Evolutionary conservation across 345 rosid genomes (phyloP).

Genomic region (Camelina hispida): DNA sequence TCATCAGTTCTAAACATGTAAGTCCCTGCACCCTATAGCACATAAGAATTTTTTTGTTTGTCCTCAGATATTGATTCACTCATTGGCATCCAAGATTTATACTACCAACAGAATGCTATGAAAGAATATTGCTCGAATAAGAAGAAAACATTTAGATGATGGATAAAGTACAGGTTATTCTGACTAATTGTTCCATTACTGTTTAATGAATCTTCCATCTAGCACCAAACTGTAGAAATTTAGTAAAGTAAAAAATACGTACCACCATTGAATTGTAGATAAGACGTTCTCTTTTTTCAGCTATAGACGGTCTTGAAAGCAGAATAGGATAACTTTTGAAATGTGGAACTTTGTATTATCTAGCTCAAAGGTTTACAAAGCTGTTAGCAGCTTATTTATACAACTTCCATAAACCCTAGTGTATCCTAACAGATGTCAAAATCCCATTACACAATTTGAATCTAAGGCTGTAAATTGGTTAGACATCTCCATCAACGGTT

Average conservation of each 20-base stretch:
- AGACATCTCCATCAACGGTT: too few relatives aligned
- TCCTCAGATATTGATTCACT: background rate
- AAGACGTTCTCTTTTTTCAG: constrained; percentile 90
- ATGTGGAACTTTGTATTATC: too few relatives aligned
- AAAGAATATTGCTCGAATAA: background rate
- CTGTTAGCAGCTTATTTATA: too few relatives aligned
- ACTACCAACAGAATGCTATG: background rate
- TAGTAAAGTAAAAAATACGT: constrained; percentile 38
- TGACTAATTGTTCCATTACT: background rate
- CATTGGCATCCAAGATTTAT: background rate
- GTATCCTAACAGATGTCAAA: too few relatives aligned
- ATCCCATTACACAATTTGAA: too few relatives aligned
- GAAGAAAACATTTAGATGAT: too few relatives aligned
- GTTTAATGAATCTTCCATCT: background rate
- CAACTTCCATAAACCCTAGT: too few relatives aligned
- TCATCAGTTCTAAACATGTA: constrained; percentile 93
- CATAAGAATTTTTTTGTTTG: background rate
- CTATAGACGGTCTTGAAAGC: constrained; percentile 67
- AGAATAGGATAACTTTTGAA: too few relatives aligned
- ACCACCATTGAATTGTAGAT: constrained; percentile 97
- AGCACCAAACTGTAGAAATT: constrained; percentile 11
- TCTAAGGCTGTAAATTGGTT: too few relatives aligned
- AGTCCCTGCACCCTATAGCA: constrained; percentile 92
- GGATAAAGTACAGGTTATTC: too few relatives aligned
- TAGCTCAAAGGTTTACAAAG: too few relatives aligned